phyloP scores from a whole-genome alignment of 345 rosid species.

The Populus nigra region DNA sequence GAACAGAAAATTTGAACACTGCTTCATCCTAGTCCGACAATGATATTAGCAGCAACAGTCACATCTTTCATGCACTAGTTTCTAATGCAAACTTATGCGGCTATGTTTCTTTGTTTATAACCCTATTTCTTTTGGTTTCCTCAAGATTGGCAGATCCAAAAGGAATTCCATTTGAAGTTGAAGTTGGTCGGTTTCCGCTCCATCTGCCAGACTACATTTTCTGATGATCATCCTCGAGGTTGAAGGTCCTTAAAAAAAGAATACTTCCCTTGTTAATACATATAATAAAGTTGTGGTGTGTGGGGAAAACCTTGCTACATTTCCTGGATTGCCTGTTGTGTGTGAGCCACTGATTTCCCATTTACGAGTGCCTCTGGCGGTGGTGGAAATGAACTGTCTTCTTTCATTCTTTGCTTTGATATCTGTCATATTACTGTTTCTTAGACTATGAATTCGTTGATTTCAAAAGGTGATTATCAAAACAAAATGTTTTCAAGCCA shows the following conservation, averaged over 20 bases:
- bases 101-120: background rate
- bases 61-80: background rate
- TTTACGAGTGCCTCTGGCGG: background rate
- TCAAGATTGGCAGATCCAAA: constrained; percentile 52
- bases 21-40: background rate
- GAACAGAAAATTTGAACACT: background rate
- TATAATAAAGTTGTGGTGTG: background rate
- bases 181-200: constrained; percentile 57
- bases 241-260: background rate
- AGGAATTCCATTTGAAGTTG: constrained; percentile 59
- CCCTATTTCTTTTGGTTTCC: background rate
- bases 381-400: background rate
- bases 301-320: too few species aligned
- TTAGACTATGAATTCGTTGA: background rate
- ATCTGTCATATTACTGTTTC: background rate
- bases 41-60: background rate
- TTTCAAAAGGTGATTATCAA: background rate
- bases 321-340: background rate
- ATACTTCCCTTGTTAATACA: background rate
- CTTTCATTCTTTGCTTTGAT: background rate
- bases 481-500: background rate
- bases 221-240: constrained; percentile 27
- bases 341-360: background rate
- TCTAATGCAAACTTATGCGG: background rate
- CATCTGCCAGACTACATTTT: constrained; percentile 65